Percentiles rank a stretch among this genome's conserved stretches.
These are phyloP conservation scores for Fusarium subtropicale DNA, from an alignment of 2,329 filamentous ascomycete species.

Conservation along the genomic window DNA sequence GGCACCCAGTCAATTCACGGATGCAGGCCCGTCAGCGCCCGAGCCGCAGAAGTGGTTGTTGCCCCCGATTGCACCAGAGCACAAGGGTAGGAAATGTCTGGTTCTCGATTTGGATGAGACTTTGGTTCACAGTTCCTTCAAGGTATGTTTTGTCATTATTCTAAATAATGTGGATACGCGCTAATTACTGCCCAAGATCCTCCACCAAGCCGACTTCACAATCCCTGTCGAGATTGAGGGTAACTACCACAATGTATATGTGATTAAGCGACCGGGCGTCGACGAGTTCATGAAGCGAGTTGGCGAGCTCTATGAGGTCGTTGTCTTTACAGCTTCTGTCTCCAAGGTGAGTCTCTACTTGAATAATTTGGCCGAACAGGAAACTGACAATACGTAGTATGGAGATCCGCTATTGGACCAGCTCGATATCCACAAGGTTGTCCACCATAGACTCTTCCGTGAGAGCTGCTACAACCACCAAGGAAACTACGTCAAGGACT, in stretches of 20 bases:
- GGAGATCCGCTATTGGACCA: conserved; percentile 96
- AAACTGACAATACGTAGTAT: conserved; percentile 69
- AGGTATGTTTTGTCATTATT: conserved; percentile 66
- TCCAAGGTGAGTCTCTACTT: conserved; percentile 77
- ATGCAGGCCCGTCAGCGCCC: conserved; percentile 57
- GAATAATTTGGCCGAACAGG: neutral
- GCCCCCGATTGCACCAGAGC: conserved; percentile 81
- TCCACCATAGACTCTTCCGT: conserved; percentile 95
- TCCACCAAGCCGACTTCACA: conserved; percentile 98
- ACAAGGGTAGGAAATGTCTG: conserved; percentile 90
- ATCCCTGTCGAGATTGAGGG: conserved; percentile 99
- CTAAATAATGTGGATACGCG: conserved; percentile 6
- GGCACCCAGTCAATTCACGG: conserved; percentile 55
- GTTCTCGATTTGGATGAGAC: conserved; percentile 97
- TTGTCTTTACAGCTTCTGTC: conserved; percentile 98
- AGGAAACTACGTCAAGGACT: conserved; percentile 99
- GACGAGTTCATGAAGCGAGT: conserved; percentile 99
- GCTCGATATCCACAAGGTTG: conserved; percentile 95
- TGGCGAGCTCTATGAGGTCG: conserved; percentile 96
- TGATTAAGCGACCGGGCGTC: conserved; percentile 98
- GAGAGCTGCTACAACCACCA: conserved; percentile 99
- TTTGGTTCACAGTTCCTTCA: conserved; percentile 97
- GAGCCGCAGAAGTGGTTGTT: conserved; percentile 75
- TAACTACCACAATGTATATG: conserved; percentile 99
- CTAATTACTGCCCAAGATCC: conserved; percentile 70